Conservation (phyloP, 2,329 filamentous ascomycete genomes). For the Curvularia sp. region DNA sequence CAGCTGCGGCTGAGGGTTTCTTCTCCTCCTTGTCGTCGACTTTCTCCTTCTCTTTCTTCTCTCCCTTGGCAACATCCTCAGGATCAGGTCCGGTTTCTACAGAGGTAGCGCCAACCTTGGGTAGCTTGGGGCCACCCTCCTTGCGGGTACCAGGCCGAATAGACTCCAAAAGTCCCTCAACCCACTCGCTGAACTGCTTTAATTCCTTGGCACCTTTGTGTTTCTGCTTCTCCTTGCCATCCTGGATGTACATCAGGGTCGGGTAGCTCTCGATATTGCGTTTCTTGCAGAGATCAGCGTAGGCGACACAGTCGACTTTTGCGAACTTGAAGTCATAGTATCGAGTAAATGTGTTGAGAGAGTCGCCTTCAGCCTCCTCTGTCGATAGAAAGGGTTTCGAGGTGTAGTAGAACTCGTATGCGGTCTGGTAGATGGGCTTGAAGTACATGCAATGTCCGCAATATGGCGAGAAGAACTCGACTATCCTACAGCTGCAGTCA, state of each 20-base stretch:
- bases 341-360: slow-evolving; percentile 73
- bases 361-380: slow-evolving; percentile 57
- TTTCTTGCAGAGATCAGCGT: slow-evolving; percentile 75
- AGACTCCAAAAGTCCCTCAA: slow-evolving; percentile 79
- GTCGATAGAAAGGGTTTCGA: slow-evolving; percentile 70
- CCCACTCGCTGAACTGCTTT: slow-evolving; percentile 68
- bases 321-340: slow-evolving; percentile 93
- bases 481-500: slow-evolving; percentile 41
- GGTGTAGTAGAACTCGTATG: slow-evolving; percentile 95
- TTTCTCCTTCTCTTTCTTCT: slow-evolving; percentile 32
- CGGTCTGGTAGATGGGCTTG: slow-evolving; percentile 85
- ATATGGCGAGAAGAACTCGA: slow-evolving; percentile 61
- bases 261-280: slow-evolving; percentile 76
- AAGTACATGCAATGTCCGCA: slow-evolving; percentile 77
- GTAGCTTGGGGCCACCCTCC: slow-evolving; percentile 69
- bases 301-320: slow-evolving; percentile 83
- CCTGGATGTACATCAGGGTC: slow-evolving; percentile 78
- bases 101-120: slow-evolving; percentile 69
- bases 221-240: slow-evolving; percentile 72
- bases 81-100: slow-evolving; percentile 54
- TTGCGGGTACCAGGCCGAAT: slow-evolving; percentile 83
- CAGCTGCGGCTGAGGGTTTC: not conserved
- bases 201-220: slow-evolving; percentile 74
- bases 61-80: slow-evolving; percentile 47
- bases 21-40: slow-evolving; percentile 12